Base-by-base conservation (phyloP, 2,329 filamentous ascomycete species). In the Colletotrichum abscissum region DNA sequence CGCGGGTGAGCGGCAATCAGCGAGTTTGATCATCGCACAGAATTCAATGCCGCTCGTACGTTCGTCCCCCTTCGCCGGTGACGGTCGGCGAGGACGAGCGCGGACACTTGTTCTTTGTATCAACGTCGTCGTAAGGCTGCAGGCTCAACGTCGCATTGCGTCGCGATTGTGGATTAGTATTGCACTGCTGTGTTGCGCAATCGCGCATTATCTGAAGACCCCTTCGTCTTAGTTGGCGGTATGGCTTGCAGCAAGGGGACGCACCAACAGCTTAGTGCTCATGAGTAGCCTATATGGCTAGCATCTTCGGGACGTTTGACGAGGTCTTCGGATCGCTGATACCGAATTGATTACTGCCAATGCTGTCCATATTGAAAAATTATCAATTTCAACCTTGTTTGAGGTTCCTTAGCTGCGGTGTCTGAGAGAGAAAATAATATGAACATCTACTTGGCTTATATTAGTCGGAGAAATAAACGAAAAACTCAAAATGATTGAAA, bases 11-110 rank as follows among this genome's bases (percentile, higher is more conserved):
- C 38, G 42, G 30, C 58, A 26, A n/a, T 54, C 24, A 4, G 22
- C 12, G 38, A 22, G 66, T 69, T 72, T 69, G 57, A 69, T 69
- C 65, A 19, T 33, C 42, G 24, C 14, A 1, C 16, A 5, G 19
- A 49, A 19, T 12, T 38, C n/a, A 49, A 72, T 63, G 65, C 65
- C 16, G 19, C 52, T 68, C 64, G 56, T 67, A 70, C n/a, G 57
- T 58, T 68, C 5, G 12, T 8, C 38, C 11, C 11, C 42, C 42
- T 49, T 22, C 38, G 38, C 38, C 38, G 38, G 6, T 28, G 38
- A 16, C 38, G 38, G 6, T 28, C 16, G 11, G 5, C 30, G 24
- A 57, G 14, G 4, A 42, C 46, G 38, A 42, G 38, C 38, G 38
- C 38, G 24, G 16, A 1, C 6, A n/a, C 7, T 8, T 42, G 28